Base-by-base conservation (phyloP, 2,329 filamentous ascomycete species). In the Stagonosporopsis cucurbitacearum region DNA sequence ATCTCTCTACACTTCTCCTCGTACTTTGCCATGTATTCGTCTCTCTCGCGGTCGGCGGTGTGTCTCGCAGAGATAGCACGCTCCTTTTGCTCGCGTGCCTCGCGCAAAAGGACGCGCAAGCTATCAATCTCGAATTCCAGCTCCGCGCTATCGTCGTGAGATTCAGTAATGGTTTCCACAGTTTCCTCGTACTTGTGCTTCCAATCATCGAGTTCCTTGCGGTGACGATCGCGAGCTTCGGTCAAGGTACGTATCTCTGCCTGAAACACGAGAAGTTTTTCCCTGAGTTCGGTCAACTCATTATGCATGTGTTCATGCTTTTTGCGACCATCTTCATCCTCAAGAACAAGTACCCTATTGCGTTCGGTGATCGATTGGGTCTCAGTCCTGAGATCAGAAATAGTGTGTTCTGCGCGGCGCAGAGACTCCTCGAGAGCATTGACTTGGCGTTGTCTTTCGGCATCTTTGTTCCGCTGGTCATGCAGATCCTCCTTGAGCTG, bases 1-100 rank as follows among this genome's bases (percentile, higher is more conserved):
- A 68, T 58, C 32, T 68, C 65, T 1, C 65, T 51, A 28, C 65
- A 67, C 54, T 68, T 68, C 55, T 68, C 64, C 28, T 68, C 64
- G 28, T 67, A 67, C 47, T 64, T 64, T 13, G 59, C 46, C 9
- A 65, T 48, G 25, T 60, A 59, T 28, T 67, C 64, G 36, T 68
- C 65, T 15, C 65, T 55, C 48, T 68, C 65, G 40, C 61, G 64
- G 32, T 68, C 64, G n/a, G 65, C 64, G 7, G 59, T 53, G 37
- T 68, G 57, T 1, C 65, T 57, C 1, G 64, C 64, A 15, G 55
- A 45, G 9, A 68, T 67, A 2, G 65, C 64, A 7, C 63, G 60
- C 19, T 67, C 65, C 42, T 68, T 68, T 46, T 68, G 64, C 40
- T 68, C 64, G 19, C 65, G 63, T 8, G 64, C 59, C 39, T 68